Evolutionary conservation across 768 basidiomycete species (phyloP), one percentile per base, ranked within the genome.

Genomic region (Trametes coccinea): DNA sequence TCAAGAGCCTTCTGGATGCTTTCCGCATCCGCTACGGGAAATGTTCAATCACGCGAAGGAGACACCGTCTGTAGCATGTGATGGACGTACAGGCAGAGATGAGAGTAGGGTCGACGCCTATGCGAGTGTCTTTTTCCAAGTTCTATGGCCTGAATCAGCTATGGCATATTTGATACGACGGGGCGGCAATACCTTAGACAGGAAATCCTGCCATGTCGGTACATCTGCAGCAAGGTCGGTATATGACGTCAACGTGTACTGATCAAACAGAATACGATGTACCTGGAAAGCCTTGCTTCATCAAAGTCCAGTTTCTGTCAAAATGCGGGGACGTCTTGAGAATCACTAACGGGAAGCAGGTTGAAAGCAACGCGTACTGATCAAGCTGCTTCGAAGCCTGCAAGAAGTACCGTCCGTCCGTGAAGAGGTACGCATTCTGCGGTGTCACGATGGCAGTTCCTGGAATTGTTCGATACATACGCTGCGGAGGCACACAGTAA

Each of bases 351-450:
- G 22, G 22, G 22, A 22, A 22, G 22, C 22, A 22, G 22, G 22
- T 22, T 22, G 22, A 22, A 13, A 11, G 17, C 5, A 34, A 30
- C 30, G 68, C 85, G 72, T 66, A 92, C 93, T 81, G 63, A 73
- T 95, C 93, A 65, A 99, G 77, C 74, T 99, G 93, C 64, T 94
- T 84, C 62, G 82, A 85, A 0, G 97, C 97, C 75, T 99, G 96
- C 34, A 98, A 77, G 70, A 91, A 97, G 71, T 99, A 99, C 47
- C 96, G 78, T 3, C 96, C 97, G 77, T 99, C 96, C 2, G 96
- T 98, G 76, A 96, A 98, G 51, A 97, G 79, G 63, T 80, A 86
- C 0, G 95, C 95, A 4, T 85, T 77, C 31, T 87, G 78, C 49
- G 76, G 70, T 0, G 92, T 91, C 27, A 96, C 78, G 45, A 95